These are phyloP conservation scores for Candida arabinofermentans DNA, from an alignment of 805 yeast species.

Conservation along the genomic window DNA sequence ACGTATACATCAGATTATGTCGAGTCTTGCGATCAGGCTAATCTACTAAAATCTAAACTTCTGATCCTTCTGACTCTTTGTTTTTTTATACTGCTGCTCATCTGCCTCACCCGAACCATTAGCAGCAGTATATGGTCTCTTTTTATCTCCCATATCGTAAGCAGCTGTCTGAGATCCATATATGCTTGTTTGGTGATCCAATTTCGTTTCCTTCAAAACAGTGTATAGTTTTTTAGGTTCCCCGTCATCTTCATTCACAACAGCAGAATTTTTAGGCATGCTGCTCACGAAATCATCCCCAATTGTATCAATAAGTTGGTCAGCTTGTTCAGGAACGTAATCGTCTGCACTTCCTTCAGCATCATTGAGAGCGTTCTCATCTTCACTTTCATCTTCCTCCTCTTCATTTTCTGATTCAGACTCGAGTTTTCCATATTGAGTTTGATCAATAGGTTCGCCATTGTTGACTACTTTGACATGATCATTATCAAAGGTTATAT, in stretches of 20 bases:
- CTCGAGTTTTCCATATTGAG: conserved; percentile 31
- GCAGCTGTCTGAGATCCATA: conserved; percentile 29
- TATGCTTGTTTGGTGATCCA: conserved; percentile 22
- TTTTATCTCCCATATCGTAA: conserved; percentile 16
- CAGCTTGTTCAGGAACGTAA: conserved; percentile 22
- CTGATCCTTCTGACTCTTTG: conserved; percentile 1
- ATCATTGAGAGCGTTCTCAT: conserved; percentile 8
- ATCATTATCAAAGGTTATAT: conserved; percentile 30
- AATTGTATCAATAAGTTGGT: conserved; percentile 25
- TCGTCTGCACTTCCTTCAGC: conserved; percentile 25
- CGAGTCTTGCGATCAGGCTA: background rate
- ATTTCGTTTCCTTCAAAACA: conserved; percentile 28
- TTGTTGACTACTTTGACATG: conserved; percentile 9
- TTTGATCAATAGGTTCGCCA: conserved; percentile 24
- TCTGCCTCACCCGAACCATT: background rate
- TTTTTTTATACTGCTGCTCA: background rate
- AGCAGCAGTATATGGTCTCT: conserved; percentile 1
- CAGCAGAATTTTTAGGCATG: conserved; percentile 5
- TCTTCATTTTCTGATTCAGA: conserved; percentile 34
- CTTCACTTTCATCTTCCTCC: conserved; percentile 28
- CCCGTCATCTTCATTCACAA: conserved; percentile 15
- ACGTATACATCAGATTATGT: too few species aligned
- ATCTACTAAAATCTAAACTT: conserved; percentile 7
- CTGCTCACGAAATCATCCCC: conserved; percentile 18
- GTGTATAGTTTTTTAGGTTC: conserved; percentile 26